Base-by-base conservation (phyloP, 176 grass and related monocot species). In the Avena atlantica region DNA sequence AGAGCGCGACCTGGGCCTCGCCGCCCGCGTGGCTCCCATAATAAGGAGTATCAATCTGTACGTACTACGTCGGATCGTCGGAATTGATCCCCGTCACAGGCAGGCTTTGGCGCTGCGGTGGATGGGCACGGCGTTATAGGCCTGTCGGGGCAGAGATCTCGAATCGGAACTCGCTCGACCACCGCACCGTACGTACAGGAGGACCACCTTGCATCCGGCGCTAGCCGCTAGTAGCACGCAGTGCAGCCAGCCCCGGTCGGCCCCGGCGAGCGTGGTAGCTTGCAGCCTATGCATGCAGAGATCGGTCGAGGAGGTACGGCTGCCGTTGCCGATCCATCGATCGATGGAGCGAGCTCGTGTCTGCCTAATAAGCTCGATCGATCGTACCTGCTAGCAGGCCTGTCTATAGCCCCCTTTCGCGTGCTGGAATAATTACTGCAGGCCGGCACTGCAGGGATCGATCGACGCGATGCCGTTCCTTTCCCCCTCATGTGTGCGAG, bases 121-220 rank as follows among this genome's bases (percentile, higher is more conserved):
- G 74, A 84, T 59, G 40, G 86, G 76, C 85, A 91, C 89, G 85
- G 81, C 81, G 89, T 88, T 85, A 91, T 88, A 88, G 89, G 69
- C 81, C 70, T 91, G 89, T 88, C 89, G 89, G 81, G 85, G 85
- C 87, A 42, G 86, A 91, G 89, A 88, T 91, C 89, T 91, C 81
- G 76, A 85, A 56, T 76, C 76, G 81, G 84, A 78, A 51, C 69
- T 83, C 75, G 27, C 2, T 25, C 12, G 2, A 51, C 27, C 51
- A 4, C 14, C 15, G 5, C 52, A 55, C n/a, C 52, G 20, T 11
- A 62, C 19, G 8, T 21, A 23, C 58, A 16, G 20, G 6, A 42
- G 76, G 76, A 36, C 81, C 87, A 56, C 55, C 25, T 17, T 34
- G 10, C 40, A 42, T 42, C 6, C 70, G 51, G 10, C 13, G 10